phyloP scores from a whole-genome alignment of 2,329 filamentous ascomycete genomes.

The Trichophyton mentagrophytes region DNA sequence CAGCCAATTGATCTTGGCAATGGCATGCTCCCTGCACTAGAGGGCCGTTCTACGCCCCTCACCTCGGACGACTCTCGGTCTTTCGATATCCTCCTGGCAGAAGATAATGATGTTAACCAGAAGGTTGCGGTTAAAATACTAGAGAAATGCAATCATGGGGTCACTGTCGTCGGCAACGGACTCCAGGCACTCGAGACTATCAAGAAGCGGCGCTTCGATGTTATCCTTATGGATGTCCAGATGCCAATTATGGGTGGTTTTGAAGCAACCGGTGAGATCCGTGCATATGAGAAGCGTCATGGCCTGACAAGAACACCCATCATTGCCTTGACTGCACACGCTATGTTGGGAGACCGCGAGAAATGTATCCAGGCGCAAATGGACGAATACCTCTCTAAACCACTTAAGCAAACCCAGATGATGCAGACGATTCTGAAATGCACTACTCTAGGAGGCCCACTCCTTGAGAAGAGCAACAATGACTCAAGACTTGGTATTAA shows the following conservation, averaged over 20 bases:
- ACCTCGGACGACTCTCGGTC: conserved; percentile 89
- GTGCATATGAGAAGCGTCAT: conserved; percentile 79
- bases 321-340: conserved; percentile 91
- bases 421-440: conserved; percentile 97
- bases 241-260: conserved; percentile 99
- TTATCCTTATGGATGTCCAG: conserved; percentile 97
- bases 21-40: conserved; percentile 86
- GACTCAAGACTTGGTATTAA: conserved; percentile 16
- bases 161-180: conserved; percentile 77
- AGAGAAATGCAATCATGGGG: conserved; percentile 73
- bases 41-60: conserved; percentile 81
- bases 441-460: conserved; percentile 60
- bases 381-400: conserved; percentile 97
- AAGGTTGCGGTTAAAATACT: conserved; percentile 91
- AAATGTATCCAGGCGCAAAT: conserved; percentile 98
- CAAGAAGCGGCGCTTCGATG: conserved; percentile 83
- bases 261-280: conserved; percentile 90
- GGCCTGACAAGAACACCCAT: conserved; percentile 78
- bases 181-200: conserved; percentile 86
- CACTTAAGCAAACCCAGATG: conserved; percentile 88
- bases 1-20: conserved; percentile 88
- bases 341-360: conserved; percentile 95
- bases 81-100: conserved; percentile 86
- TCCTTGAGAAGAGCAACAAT: conserved; percentile 31
- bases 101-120: conserved; percentile 97